Evolutionary conservation across 1,284 basidiomycete species (phyloP), one percentile per base, ranked within the genome.

Genomic region (Rhodotorula sp.): DNA sequence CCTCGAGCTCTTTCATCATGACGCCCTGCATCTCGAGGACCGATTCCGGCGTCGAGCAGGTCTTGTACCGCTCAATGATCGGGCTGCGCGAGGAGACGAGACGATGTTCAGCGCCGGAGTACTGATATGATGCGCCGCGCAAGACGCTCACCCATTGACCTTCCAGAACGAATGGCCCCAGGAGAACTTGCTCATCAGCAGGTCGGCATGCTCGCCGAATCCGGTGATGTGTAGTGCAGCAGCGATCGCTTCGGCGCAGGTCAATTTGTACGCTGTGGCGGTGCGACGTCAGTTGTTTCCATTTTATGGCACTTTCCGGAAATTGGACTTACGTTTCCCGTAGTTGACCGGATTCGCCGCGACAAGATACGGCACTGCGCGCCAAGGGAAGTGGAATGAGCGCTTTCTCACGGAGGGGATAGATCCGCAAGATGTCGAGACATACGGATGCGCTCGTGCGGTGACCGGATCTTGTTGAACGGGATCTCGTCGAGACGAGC

Each of bases 271-370:
- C 21, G 77, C 75, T 76, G 67, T n/a, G 26, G 23, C 4, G 12
- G 19, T 31, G n/a, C n/a, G 3, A 28, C 12, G 28, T 31, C 31
- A 50, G 21, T 8, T 34, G 5, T 5, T 34, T 34, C 34, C 34
- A 34, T 34, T 34, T 34, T 34, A 34, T 34, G 34, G 34, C 34
- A 34, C 34, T 34, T 34, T 34, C 34, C 3, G 6, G 34, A 34
- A 34, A 6, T 16, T 5, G 28, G 54, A 38, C 70, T 14, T 93
- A 4, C 93, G 94, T 80, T 93, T 93, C 28, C 95, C 95, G 76
- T 97, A 97, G 81, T 97, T 97, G 47, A 93, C 92, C 0, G 92
- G 93, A 80, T 97, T 97, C 1, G 92, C 90, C 0, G 94, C 94
- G 61, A 97, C 82, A 47, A 97, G 86, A 80, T 95, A 97, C 0